These are phyloP conservation scores for Xerocomus tenax DNA, from an alignment of 1,284 basidiomycete genomes.

Conservation along the genomic window DNA sequence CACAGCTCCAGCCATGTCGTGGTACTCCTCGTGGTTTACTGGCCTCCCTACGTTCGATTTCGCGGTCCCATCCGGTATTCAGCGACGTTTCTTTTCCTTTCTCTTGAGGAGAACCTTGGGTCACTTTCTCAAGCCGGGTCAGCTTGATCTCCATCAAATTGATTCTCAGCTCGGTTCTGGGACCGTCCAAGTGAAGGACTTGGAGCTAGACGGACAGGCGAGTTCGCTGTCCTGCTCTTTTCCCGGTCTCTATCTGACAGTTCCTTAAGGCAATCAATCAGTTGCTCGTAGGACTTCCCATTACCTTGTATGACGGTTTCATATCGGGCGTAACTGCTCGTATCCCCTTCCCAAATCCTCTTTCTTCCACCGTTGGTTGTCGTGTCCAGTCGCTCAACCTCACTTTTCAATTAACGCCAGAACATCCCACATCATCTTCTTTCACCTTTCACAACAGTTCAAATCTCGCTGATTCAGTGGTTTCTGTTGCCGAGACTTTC, in stretches of 20 bases:
- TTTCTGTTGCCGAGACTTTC: conserved; percentile 76
- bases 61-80: conserved; percentile 74
- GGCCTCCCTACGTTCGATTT: conserved; percentile 54
- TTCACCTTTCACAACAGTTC: conserved; percentile 20
- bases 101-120: conserved; percentile 78
- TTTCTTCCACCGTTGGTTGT: conserved; percentile 62
- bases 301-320: conserved; percentile 63
- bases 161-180: conserved; percentile 89
- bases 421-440: conserved; percentile 11
- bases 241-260: conserved; percentile 12
- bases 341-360: conserved; percentile 69
- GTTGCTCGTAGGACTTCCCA: conserved; percentile 59
- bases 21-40: conserved; percentile 52
- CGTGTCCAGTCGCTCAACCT: conserved; percentile 57
- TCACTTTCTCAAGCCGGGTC: conserved; percentile 78
- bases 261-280: conserved; percentile 67
- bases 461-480: conserved; percentile 68
- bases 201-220: conserved; percentile 73
- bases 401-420: conserved; percentile 46
- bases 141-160: conserved; percentile 79
- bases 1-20: conserved; percentile 23
- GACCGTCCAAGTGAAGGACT: conserved; percentile 74
- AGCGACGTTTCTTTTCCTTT: conserved; percentile 85
- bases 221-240: conserved; percentile 19
- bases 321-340: conserved; percentile 67